Conservation (phyloP, 2,329 filamentous ascomycete genomes). For the Fusarium torulosum region DNA sequence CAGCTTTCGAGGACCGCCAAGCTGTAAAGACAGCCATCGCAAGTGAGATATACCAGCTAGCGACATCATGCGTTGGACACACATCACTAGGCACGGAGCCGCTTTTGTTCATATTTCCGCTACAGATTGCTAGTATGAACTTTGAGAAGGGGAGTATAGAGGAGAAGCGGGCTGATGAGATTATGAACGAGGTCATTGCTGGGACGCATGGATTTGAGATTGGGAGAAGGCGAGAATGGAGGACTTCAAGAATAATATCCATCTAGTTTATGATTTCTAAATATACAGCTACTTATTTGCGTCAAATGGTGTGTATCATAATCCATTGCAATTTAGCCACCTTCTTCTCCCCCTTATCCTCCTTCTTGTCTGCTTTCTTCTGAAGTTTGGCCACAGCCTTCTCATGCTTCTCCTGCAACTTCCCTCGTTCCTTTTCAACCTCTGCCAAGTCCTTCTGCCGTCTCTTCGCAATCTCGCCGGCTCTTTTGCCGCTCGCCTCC, state of each 20-base stretch:
- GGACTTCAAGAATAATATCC: background rate
- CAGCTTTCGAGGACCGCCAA: background rate
- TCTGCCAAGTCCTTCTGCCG: constrained; percentile 13
- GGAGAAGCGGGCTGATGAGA: constrained; percentile 10
- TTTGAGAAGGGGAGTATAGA: background rate
- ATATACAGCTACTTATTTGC: background rate
- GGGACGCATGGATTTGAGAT: constrained; percentile 26
- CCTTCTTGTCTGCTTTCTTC: constrained; percentile 10
- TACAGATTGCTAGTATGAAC: constrained; percentile 25
- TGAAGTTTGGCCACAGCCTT: background rate
- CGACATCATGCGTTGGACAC: background rate
- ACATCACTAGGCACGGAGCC: background rate
- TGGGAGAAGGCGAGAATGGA: constrained; percentile 18
- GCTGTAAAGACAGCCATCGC: constrained; percentile 2
- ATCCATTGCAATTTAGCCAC: constrained; percentile 27
- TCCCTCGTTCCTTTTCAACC: background rate
- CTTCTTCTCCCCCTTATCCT: constrained; percentile 22
- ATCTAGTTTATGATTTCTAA: background rate
- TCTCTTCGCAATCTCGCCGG: constrained; percentile 1
- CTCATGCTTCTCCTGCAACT: background rate
- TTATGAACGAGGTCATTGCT: constrained; percentile 27
- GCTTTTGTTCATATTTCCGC: constrained; percentile 15
- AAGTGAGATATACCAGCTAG: constrained; percentile 20
- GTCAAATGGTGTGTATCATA: constrained; percentile 8
- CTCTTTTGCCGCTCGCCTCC: background rate